phyloP scores from a whole-genome alignment of 2,329 filamentous ascomycete species.

The Zelopaecilomyces penicillatus region DNA sequence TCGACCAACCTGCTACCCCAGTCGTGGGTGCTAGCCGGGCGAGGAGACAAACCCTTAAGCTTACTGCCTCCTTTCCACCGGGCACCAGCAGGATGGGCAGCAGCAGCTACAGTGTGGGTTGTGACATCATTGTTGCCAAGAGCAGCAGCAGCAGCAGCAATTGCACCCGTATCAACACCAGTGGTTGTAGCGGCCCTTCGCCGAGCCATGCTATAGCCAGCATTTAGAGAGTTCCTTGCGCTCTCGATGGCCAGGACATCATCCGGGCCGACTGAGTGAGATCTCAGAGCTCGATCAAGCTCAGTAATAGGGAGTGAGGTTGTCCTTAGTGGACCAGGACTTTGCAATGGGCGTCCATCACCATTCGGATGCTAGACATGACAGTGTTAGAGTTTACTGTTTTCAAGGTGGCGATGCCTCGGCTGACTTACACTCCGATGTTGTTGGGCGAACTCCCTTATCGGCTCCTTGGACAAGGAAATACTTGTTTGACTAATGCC shows the following conservation, averaged over 20 bases:
- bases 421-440: conserved; percentile 41
- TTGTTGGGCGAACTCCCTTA: conserved; percentile 13
- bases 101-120: background rate
- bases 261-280: conserved; percentile 51
- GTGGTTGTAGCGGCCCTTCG: conserved; percentile 2
- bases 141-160: too few relatives aligned
- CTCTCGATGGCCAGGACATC: conserved; percentile 46
- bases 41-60: conserved; percentile 48
- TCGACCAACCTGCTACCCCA: conserved; percentile 33
- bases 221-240: conserved; percentile 44
- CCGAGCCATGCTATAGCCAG: conserved; percentile 25
- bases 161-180: too few relatives aligned
- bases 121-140: too few relatives aligned
- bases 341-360: conserved; percentile 28
- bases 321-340: conserved; percentile 42
- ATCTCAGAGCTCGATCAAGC: conserved; percentile 51
- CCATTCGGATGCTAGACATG: conserved; percentile 23
- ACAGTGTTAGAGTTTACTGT: too few relatives aligned
- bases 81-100: conserved; percentile 11
- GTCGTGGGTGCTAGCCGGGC: conserved; percentile 52
- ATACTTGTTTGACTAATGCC: conserved; percentile 13
- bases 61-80: conserved; percentile 28
- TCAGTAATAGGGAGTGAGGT: conserved; percentile 53
- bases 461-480: background rate
- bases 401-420: background rate